Evolutionary conservation across 169 alveolate genomes (phyloP), one percentile per base, ranked within the genome.

Genomic region (Eimeria acervulina): DNA sequence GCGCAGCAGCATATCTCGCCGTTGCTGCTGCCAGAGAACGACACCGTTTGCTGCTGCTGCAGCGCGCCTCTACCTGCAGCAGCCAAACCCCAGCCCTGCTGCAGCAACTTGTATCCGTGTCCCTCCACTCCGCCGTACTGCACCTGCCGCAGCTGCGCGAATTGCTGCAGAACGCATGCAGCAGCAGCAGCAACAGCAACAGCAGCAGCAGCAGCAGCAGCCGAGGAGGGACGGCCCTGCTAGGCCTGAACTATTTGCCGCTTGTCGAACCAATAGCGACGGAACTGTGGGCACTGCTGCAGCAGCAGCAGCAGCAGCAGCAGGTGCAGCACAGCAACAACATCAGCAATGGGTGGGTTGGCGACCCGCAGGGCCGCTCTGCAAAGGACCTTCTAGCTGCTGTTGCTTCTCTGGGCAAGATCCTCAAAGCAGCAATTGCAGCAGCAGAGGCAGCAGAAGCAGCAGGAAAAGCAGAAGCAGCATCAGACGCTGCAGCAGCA

Each of bases 121-220:
- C 72, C n/a, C 70, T 81, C 15, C 90, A 47, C 42, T 40, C 70
- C 42, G 90, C 90, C 31, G 47, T 42, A 13, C 42, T 81, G 90
- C 90, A 81, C 52, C 70, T 81, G 90, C 90, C 90, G 38, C 90
- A 81, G 26, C 33, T 81, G 90, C 90, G 70, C 40, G 42, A 42
- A 2, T 47, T 81, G 40, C 90, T 81, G 90, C 90, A 36, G 44
- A 42, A n/a, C 26, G 90, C 66, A 26, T 44, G 87, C 87, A 76
- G 61, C 2, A 51, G 15, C 87, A 76, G 52, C 87, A 76, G 87
- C 87, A 76, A 31, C 55, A 76, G 87, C 2, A 51, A 51, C 87
- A 76, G 52, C 87, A 76, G 87, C 87, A 76, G 61, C 55, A 76
- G 87, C 52, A 38, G 44, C 68, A 81, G 72, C 23, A 42, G 28